Evolutionary conservation across 495 filamentous ascomycete genomes (phyloP).

Genomic region (Copromyces sp.): DNA sequence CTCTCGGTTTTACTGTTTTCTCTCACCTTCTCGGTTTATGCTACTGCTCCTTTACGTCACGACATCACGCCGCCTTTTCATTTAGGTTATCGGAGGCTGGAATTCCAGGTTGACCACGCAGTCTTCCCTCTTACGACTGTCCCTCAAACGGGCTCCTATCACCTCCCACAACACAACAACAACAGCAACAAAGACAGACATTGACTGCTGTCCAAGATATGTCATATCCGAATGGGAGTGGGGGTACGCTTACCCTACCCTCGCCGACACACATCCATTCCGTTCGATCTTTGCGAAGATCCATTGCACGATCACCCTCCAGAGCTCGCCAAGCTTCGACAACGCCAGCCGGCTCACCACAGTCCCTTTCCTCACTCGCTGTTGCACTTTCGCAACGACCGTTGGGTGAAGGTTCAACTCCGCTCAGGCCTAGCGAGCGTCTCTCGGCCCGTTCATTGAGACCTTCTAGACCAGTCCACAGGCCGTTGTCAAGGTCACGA

Average conservation of each 20-base stretch:
- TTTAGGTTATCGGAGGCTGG: not conserved
- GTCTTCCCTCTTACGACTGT: not conserved
- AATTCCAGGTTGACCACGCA: not conserved
- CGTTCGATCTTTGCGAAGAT: constrained; percentile 69
- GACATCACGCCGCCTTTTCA: not conserved
- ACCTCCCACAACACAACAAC: not conserved
- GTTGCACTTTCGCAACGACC: constrained; percentile 20
- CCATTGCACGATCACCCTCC: constrained; percentile 78
- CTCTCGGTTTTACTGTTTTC: not conserved
- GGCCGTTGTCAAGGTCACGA: constrained; percentile 38
- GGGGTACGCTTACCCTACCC: constrained; percentile 69
- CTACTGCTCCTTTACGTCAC: not conserved
- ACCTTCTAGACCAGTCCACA: constrained; percentile 30
- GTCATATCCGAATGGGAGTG: constrained; percentile 43
- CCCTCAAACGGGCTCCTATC: not conserved
- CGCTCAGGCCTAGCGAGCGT: constrained; percentile 36
- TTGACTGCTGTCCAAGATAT: constrained; percentile 10
- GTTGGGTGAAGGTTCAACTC: constrained; percentile 24
- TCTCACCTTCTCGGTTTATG: not conserved
- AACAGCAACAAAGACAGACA: not conserved
- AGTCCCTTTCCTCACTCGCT: constrained; percentile 11
- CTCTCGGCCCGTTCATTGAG: constrained; percentile 43
- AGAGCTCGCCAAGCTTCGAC: constrained; percentile 30
- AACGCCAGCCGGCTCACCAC: not conserved
- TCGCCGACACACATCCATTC: constrained; percentile 75